Conservation (phyloP, 768 basidiomycete species). For the Cystobasidium tubakii region DNA sequence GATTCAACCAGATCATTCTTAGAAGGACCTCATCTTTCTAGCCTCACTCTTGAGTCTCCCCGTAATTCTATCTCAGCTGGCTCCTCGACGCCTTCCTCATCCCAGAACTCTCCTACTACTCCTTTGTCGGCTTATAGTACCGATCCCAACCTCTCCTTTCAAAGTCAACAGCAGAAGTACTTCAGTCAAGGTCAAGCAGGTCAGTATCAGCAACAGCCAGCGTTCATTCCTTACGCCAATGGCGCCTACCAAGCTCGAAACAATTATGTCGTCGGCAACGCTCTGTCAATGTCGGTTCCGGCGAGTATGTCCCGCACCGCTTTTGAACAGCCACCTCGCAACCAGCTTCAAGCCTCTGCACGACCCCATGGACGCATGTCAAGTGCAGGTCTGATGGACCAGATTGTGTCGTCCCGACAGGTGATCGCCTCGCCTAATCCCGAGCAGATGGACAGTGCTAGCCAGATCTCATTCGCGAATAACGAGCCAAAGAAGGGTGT, state of each 20-base stretch:
- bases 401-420: neutral
- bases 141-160: neutral
- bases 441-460: neutral
- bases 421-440: neutral
- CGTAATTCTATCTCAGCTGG: conserved; percentile 22
- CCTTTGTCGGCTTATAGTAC: conserved; percentile 16
- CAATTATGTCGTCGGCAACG: neutral
- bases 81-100: conserved; percentile 12
- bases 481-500: neutral
- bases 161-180: conserved; percentile 17
- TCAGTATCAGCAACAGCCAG: neutral
- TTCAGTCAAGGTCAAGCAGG: neutral
- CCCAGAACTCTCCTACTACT: conserved; percentile 25
- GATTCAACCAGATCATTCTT: conserved; percentile 5
- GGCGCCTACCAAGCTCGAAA: neutral
- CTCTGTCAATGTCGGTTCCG: conserved; percentile 12
- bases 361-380: conserved; percentile 17
- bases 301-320: neutral
- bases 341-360: neutral
- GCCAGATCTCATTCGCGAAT: neutral
- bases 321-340: neutral
- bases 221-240: neutral
- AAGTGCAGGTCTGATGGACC: conserved; percentile 20
- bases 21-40: conserved; percentile 8
- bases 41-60: conserved; percentile 12